Evolutionary conservation across 164 flowering plant genomes (phyloP).

Genomic region (Euptelea pleiosperma): DNA sequence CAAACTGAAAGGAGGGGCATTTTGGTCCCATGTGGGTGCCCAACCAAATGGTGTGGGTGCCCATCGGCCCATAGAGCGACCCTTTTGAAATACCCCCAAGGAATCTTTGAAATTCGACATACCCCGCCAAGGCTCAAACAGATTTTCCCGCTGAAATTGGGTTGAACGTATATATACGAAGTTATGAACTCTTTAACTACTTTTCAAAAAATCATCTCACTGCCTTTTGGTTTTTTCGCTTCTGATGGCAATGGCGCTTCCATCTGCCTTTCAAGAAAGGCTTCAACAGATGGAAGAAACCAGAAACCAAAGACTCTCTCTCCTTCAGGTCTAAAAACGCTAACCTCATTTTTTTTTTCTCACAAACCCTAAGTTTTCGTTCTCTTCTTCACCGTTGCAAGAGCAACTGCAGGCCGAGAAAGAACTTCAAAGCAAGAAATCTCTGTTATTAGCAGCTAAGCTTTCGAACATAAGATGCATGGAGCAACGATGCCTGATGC

Average conservation of each 20-base stretch:
- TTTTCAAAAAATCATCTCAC: too few species aligned
- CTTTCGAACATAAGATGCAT: slow-evolving; percentile 29
- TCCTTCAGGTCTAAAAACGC: slow-evolving; percentile 41
- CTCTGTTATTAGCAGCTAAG: slow-evolving; percentile 31
- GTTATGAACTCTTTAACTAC: too few species aligned
- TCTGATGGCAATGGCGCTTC: slow-evolving; percentile 43
- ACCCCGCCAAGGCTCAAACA: too few species aligned
- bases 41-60: too few species aligned
- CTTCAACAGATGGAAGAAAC: slow-evolving; percentile 53
- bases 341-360: background rate
- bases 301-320: slow-evolving; percentile 48
- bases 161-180: too few species aligned
- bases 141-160: too few species aligned
- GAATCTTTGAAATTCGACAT: too few species aligned
- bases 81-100: too few species aligned
- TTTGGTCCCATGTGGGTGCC: too few species aligned
- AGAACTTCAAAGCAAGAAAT: slow-evolving; percentile 44
- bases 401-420: slow-evolving; percentile 45
- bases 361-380: slow-evolving; percentile 1
- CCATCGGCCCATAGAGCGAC: too few species aligned
- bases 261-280: slow-evolving; percentile 49
- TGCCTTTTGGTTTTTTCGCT: too few species aligned
- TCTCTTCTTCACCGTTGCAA: background rate
- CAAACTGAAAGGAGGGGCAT: too few species aligned
- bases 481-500: slow-evolving; percentile 48